Evolutionary conservation across 192 early-diverging fungal genomes (phyloP).

Genomic region (Diversispora eburnea): DNA sequence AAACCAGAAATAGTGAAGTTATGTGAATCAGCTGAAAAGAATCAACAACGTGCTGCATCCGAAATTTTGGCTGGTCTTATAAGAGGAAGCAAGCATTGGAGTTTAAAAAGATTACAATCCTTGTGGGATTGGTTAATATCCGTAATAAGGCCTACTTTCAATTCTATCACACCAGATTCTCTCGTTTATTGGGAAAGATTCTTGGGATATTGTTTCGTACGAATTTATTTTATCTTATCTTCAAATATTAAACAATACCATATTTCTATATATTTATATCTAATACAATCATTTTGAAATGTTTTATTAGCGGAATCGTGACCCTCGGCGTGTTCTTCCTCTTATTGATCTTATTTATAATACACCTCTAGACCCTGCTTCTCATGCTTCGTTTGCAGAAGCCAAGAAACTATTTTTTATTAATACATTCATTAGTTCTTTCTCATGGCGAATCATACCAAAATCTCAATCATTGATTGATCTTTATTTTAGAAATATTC

Average conservation of each 20-base stretch:
- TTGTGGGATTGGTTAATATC: constrained; percentile 75
- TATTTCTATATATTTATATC: neutral
- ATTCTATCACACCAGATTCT: constrained; percentile 69
- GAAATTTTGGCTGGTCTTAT: constrained; percentile 80
- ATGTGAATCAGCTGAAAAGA: constrained; percentile 60
- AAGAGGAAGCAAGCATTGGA: constrained; percentile 89
- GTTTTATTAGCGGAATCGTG: constrained; percentile 49
- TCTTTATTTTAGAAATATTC: constrained; percentile 53
- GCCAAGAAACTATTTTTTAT: constrained; percentile 74
- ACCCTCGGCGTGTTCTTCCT: constrained; percentile 76
- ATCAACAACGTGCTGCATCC: constrained; percentile 74
- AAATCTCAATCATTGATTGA: constrained; percentile 37
- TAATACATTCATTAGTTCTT: constrained; percentile 53
- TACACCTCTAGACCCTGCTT: constrained; percentile 63
- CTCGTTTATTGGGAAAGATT: constrained; percentile 72
- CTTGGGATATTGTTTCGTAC: constrained; percentile 50
- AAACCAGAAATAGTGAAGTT: constrained; percentile 55
- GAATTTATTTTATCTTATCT: neutral
- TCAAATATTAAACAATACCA: neutral
- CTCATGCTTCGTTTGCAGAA: constrained; percentile 82
- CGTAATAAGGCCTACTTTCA: constrained; percentile 57
- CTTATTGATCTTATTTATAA: constrained; percentile 66
- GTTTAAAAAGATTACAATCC: constrained; percentile 31
- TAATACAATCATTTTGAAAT: neutral
- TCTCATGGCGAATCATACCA: constrained; percentile 67